Evolutionary conservation across 495 filamentous ascomycete genomes (phyloP), one percentile per base, ranked within the genome.

Genomic region (Ascobolus immersus): DNA sequence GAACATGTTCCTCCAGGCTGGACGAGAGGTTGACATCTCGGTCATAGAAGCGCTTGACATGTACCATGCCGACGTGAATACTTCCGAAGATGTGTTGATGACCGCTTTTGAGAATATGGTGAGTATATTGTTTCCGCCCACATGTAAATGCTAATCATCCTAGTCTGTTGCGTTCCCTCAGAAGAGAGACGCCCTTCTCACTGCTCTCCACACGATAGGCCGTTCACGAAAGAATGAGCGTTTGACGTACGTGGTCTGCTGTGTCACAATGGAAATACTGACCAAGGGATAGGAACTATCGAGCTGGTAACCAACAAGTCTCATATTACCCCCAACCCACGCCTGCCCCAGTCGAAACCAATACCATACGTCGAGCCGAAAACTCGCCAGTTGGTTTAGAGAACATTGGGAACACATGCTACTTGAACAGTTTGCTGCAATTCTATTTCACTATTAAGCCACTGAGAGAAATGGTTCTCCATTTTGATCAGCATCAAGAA

Each of bases 391-490:
- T 84, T 33, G 86, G 86, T 0, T 60, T 94, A 9, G 65, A 68
- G 26, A 99, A 94, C 41, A 84, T 93, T 39, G 80, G 84, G 26
- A 93, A 93, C 42, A 99, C 86, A 1, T 99, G 86, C 52, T 99
- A 99, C 44, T 64, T 99, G 24, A 94, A 94, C 55, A 94, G 86
- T 50, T 62, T 99, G 20, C 55, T 99, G 9, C 86, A 99, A 44
- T 94, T 89, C 44, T 81, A 89, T 48, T 93, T 86, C 48, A 80
- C 81, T 1, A 64, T 99, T 25, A 72, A 68, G 33, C 71, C 79
- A 5, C 62, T 90, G 23, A 67, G 84, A 19, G 63, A 90, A 11
- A 64, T 94, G 47, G 69, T 90, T 4, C 53, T 89, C 31, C 55
- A 74, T 21, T 71, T 73, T 38, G 68, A 89, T 21, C 52, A 64